Base-by-base conservation (phyloP, 2,329 filamentous ascomycete species). In the Penicillium frequentans region DNA sequence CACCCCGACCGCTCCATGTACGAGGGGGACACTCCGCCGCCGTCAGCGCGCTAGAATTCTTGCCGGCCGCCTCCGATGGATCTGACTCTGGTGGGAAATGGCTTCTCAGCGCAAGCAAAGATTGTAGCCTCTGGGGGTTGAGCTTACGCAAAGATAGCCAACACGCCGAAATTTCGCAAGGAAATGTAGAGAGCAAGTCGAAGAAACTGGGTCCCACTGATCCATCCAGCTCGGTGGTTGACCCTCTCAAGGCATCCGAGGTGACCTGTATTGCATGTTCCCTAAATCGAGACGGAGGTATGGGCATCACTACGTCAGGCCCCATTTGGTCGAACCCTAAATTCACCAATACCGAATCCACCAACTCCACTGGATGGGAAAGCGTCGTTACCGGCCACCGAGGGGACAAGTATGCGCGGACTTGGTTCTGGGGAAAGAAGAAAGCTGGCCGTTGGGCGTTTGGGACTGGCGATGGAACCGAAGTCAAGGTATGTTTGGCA, bases 341-440 rank as follows among this genome's bases (percentile, higher is more conserved):
- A 65, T 79, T 81, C 26, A 85, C 87, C 55, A 86, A 83, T n/a
- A 77, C 82, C 10, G 88, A 92, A 73, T 86, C 89, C 3, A 87
- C 91, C 64, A 81, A 86, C 48, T 87, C 86, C 79, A 96, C 93
- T 3, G 95, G 95, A 1, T 99, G 95, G 95, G 96, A 99, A 74
- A 97, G 93, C 70, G 87, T 99, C 7, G 86, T 99, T 2, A 99
- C 95, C 4, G 93, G 92, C 10, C 96, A 99, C 71, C 88, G 88
- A 68, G 86, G 89, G 51, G 93, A 98, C 69, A 84, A 87, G 45
- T 90, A 85, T 70, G 95, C 92, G 19, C 86, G 95, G 52, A 98
- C 95, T 1, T 99, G 95, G 95, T 97, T 97, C 76, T 98, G 95
- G 93, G 95, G 93, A 6, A 88, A 91, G 55, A 97, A 96, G 76